Base-by-base conservation (phyloP, 2,329 filamentous ascomycete species). In the Hypoxylon sp. region DNA sequence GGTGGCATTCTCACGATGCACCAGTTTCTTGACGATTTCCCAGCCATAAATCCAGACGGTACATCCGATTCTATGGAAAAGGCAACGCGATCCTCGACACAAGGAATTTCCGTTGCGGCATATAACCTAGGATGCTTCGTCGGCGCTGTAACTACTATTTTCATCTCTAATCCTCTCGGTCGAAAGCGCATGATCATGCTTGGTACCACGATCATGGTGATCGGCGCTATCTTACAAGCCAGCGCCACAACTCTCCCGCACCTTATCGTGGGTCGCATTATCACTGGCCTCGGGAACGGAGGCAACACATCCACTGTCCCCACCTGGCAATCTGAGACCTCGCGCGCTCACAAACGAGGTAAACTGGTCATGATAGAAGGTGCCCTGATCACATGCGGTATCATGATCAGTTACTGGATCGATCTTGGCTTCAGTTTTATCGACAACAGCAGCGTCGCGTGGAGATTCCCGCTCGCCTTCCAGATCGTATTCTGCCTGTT, bases 1-100 rank as follows among this genome's bases (percentile, higher is more conserved):
- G 92, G 90, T 50, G 90, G 90, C 63, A 88, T 95, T 70, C 82
- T 95, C 63, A 93, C 91, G 2, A 85, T 94, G 74, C 80, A 85
- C 19, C 84, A 85, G 9, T 93, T 92, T 73, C 81, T 88, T 1
- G 73, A 78, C 1, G 79, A 81, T 14, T 90, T 90, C 70, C 87
- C 87, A 0, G 75, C 81, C 39, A 87, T 88, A 69, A 84, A 88
- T 74, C 83, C 86, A 3, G 76, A 81, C 11, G 76, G 79, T 0
- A 66, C 71, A 37, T 77, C 78, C 42, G 67, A 76, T 47, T 35
- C 70, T 0, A 59, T 74, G 1, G 75, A 82, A 59, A 78, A 77
- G 53, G 80, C 81, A 35, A 74, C 78, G 61, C 83, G 86, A 17
- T 84, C 87, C 2, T 85, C 83, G 4, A 84, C 85, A 63, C 85